phyloP scores from a whole-genome alignment of 306 rosid genomes.

The Erythrophleum fordii region DNA sequence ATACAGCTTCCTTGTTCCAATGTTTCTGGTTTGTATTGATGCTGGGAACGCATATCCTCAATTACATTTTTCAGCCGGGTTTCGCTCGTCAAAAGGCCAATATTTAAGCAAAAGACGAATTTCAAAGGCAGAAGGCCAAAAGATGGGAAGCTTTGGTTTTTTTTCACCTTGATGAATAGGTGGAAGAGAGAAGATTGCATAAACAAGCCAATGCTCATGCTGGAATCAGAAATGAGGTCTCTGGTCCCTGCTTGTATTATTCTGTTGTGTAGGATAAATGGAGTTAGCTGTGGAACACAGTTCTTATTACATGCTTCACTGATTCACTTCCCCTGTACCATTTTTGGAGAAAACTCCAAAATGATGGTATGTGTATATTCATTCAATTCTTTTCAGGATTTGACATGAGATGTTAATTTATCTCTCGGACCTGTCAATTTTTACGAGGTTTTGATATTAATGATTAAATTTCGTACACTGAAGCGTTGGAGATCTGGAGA shows the following conservation, averaged over 20 bases:
- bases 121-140: slow-evolving; percentile 5
- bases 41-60: not conserved
- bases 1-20: slow-evolving; percentile 40
- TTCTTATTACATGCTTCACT: slow-evolving; percentile 26
- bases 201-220: not conserved
- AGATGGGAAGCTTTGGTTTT: slow-evolving; percentile 32
- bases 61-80: slow-evolving; percentile 72
- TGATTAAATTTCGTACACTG: not conserved
- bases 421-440: not conserved
- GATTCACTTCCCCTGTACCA: not conserved
- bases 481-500: too few relatives aligned
- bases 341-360: slow-evolving; percentile 23
- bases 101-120: slow-evolving; percentile 44
- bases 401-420: not conserved
- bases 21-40: slow-evolving; percentile 20
- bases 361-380: slow-evolving; percentile 33
- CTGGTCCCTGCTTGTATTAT: slow-evolving; percentile 11
- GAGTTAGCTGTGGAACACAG: slow-evolving; percentile 34
- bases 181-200: not conserved
- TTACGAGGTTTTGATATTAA: not conserved
- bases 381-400: slow-evolving; percentile 31
- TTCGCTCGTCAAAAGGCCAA: slow-evolving; percentile 82
- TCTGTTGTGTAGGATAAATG: slow-evolving; percentile 34
- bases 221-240: slow-evolving; percentile 3
- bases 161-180: not conserved